Conservation (phyloP, 345 rosid species). For the Camelina neglecta region DNA sequence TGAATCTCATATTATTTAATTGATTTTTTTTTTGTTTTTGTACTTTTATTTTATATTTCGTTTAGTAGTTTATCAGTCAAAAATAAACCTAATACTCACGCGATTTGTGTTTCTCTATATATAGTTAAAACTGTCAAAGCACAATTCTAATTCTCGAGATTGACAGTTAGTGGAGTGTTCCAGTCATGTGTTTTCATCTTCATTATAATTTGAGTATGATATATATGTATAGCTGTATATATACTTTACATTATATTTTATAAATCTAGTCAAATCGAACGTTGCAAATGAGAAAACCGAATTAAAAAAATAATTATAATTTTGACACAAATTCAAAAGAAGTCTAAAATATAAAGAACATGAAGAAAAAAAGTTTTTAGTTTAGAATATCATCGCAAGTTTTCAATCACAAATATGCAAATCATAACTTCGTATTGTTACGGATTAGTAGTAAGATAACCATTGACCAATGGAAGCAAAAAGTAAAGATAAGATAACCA, state of each 20-base stretch:
- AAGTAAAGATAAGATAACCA: neutral
- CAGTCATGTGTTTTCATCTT: neutral
- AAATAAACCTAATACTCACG: conserved; percentile 29
- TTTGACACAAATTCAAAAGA: neutral
- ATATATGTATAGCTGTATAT: neutral
- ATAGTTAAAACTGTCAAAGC: conserved; percentile 29
- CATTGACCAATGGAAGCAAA: neutral
- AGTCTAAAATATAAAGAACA: neutral
- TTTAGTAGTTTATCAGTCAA: conserved; percentile 29
- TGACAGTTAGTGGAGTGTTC: conserved; percentile 23
- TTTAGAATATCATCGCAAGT: neutral
- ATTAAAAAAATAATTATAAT: neutral
- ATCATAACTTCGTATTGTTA: too few species aligned
- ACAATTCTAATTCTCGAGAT: conserved; percentile 29
- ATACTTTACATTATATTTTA: too few species aligned
- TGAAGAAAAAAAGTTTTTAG: too few species aligned
- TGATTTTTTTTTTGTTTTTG: conserved; percentile 8
- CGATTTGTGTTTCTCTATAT: conserved; percentile 25
- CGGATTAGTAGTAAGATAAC: neutral
- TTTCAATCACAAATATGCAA: neutral
- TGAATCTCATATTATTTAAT: conserved; percentile 23
- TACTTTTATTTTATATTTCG: neutral
- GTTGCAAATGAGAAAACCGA: neutral
- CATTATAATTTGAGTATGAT: neutral
- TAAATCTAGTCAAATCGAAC: too few species aligned